phyloP scores from a whole-genome alignment of 192 early-diverging fungal species.

The Backusella circina region DNA sequence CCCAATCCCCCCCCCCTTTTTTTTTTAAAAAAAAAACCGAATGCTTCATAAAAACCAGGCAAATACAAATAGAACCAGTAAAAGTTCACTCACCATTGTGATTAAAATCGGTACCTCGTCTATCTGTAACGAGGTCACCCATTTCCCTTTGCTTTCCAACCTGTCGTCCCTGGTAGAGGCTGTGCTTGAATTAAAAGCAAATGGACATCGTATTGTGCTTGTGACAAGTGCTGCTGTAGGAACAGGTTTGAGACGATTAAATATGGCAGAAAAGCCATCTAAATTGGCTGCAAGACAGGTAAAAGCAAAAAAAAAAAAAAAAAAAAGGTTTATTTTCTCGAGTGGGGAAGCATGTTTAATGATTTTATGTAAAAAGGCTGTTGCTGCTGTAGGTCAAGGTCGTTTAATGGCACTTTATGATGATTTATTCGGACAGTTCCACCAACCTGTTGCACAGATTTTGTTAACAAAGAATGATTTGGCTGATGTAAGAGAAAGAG shows the following conservation, averaged over 20 bases:
- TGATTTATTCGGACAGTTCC: slow-evolving; percentile 89
- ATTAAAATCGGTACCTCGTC: slow-evolving; percentile 96
- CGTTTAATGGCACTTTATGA: slow-evolving; percentile 96
- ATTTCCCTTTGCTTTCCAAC: slow-evolving; percentile 83
- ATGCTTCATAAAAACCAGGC: slow-evolving; percentile 27
- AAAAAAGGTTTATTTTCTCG: too few relatives aligned
- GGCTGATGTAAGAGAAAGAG: slow-evolving; percentile 65
- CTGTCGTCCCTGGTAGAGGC: slow-evolving; percentile 95
- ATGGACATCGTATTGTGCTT: slow-evolving; percentile 83
- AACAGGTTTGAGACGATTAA: slow-evolving; percentile 79
- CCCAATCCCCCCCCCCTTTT: neutral
- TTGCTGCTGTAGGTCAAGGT: slow-evolving; percentile 98
- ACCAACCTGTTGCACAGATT: slow-evolving; percentile 93
- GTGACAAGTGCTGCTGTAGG: slow-evolving; percentile 95
- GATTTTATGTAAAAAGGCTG: slow-evolving; percentile 54
- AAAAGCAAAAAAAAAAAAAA: too few relatives aligned
- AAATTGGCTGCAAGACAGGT: slow-evolving; percentile 70
- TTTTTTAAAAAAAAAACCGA: too few relatives aligned
- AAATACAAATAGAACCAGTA: slow-evolving; percentile 17
- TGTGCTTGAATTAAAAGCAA: slow-evolving; percentile 72
- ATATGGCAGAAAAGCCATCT: slow-evolving; percentile 78
- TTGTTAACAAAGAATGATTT: slow-evolving; percentile 91
- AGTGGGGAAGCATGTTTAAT: neutral
- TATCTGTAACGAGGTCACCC: slow-evolving; percentile 91
- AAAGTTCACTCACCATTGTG: slow-evolving; percentile 65